phyloP scores from a whole-genome alignment of 306 rosid genomes.

The apple (Malus domestica) region ASM211411v1 NC_041789.1:27768501-27769000 shows the following conservation, averaged over 20 bases:
- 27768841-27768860: background rate
- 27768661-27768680: no score
- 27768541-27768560: no score
- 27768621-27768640: no score
- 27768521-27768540: no score
- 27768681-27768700: background rate
- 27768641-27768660: no score
- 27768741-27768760: background rate
- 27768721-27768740: background rate
- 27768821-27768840: background rate
- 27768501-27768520: no score
- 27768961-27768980: no score
- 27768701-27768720: no score
- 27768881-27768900: background rate
- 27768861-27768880: background rate
- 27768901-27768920: background rate
- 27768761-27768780: background rate
- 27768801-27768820: background rate
- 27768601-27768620: no score
- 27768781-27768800: background rate
- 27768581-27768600: no score
- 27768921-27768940: background rate
- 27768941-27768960: background rate
- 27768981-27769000: no score
- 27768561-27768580: no score